Evolutionary conservation across 2,329 filamentous ascomycete genomes (phyloP), one percentile per base, ranked within the genome.

Genomic region (Scortechinia acanthostroma): DNA sequence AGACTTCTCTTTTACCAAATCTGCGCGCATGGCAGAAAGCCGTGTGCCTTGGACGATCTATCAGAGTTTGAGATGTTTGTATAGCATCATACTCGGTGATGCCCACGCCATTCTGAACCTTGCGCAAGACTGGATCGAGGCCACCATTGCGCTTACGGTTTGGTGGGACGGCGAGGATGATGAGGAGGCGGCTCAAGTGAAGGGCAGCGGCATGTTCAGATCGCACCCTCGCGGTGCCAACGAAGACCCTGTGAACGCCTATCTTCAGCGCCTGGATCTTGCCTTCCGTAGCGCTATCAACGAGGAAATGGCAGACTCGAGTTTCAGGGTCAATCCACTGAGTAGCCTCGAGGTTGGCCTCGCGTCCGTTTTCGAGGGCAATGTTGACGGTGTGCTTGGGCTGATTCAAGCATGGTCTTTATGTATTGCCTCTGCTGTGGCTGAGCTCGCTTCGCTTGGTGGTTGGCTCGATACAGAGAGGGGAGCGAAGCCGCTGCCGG

Each of bases 111-210:
- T 84, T 45, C 62, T 80, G 40, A 62, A 69, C 22, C 64, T 69
- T 20, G 68, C 78, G 2, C 70, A 77, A 47, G 78, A 83, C 54
- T 84, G 80, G 80, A 63, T 83, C 5, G 80, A 84, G 58, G 79
- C 77, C 4, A 71, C 70, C 1, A 59, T 83, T 30, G 72, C 69
- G 3, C 60, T 84, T 47, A 73, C 78, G 0, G 69, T 74, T 2
- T 84, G 80, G 80, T 84, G 80, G 80, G 72, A 80, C 53, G 80
- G 80, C 14, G 65, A 73, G 42, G 73, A 78, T 43, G 73, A 79
- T 13, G 20, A 17, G 13, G n/a, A 10, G 25, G 10, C 25, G 10
- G n/a, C n/a, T n/a, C n/a, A n/a, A n/a, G n/a, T n/a, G n/a, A n/a
- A n/a, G n/a, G n/a, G n/a, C n/a, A 30, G 25, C n/a, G n/a, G n/a